These are phyloP conservation scores for Papiliotrema fonsecae DNA, from an alignment of 1,284 basidiomycete genomes.

Conservation along the genomic window DNA sequence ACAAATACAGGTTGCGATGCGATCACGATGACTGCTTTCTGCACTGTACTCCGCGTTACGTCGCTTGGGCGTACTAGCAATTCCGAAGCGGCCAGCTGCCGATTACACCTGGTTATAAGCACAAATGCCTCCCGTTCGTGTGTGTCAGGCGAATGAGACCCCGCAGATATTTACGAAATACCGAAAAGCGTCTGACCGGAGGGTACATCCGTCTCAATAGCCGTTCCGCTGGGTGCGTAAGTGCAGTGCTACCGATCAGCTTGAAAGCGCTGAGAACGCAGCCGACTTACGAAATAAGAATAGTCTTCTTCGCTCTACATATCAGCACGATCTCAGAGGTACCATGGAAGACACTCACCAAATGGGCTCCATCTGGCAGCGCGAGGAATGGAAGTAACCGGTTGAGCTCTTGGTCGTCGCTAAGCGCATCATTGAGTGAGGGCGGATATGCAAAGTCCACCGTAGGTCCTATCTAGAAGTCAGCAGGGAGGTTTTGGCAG, in stretches of 20 bases:
- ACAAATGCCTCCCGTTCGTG: conserved; percentile 16
- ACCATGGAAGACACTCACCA: conserved; percentile 54
- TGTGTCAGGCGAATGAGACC: no score
- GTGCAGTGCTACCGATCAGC: conserved; percentile 56
- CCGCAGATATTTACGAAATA: conserved; percentile 73
- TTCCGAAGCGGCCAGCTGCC: conserved; percentile 79
- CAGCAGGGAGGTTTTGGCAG: no score
- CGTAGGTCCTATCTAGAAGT: conserved; percentile 60
- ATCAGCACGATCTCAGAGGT: neutral
- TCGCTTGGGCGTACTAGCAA: conserved; percentile 78
- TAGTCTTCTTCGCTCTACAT: conserved; percentile 85
- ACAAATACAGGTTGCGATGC: conserved; percentile 83
- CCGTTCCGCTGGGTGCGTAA: conserved; percentile 44
- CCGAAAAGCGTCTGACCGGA: conserved; percentile 70
- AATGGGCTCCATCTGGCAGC: conserved; percentile 91
- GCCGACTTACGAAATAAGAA: conserved; percentile 67
- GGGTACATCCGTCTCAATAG: conserved; percentile 36
- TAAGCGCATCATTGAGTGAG: conserved; percentile 59
- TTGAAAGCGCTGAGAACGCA: conserved; percentile 12
- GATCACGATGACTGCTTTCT: conserved; percentile 94
- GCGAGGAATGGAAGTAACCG: conserved; percentile 93
- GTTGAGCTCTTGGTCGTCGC: conserved; percentile 72
- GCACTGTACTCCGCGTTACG: conserved; percentile 91
- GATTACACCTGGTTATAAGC: conserved; percentile 70
- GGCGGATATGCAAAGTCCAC: conserved; percentile 67